Percentiles rank a stretch among this genome's conserved stretches.
These are phyloP conservation scores for Wickerhamiella galacta DNA, from an alignment of 805 yeast genomes.

Conservation along the genomic window DNA sequence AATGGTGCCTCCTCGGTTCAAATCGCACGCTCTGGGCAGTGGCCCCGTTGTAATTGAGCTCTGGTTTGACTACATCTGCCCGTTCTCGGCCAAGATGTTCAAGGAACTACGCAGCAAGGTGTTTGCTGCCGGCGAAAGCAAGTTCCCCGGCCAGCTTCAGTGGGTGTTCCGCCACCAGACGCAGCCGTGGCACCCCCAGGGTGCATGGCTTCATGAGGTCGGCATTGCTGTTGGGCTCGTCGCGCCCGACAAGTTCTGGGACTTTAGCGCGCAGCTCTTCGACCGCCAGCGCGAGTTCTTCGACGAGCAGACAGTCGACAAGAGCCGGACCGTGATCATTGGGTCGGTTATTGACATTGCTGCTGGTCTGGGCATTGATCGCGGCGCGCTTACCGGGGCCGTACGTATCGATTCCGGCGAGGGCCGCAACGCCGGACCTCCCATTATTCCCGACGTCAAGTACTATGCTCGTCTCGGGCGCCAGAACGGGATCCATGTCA, in stretches of 20 bases:
- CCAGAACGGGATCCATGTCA: slow-evolving; percentile 67
- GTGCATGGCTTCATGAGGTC: slow-evolving; percentile 52
- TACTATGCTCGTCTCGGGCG: slow-evolving; percentile 58
- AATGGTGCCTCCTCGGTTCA: slow-evolving; percentile 14
- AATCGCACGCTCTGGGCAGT: slow-evolving; percentile 11
- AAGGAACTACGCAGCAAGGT: slow-evolving; percentile 33
- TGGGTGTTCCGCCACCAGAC: slow-evolving; percentile 53
- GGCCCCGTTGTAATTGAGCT: slow-evolving; percentile 14
- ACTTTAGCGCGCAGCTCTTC: slow-evolving; percentile 39
- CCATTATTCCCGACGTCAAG: slow-evolving; percentile 45
- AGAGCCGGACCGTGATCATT: slow-evolving; percentile 40
- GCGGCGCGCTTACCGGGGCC: slow-evolving; percentile 22
- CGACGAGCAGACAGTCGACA: slow-evolving; percentile 41
- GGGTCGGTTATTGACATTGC: slow-evolving; percentile 36
- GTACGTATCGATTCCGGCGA: slow-evolving; percentile 22
- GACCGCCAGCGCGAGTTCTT: slow-evolving; percentile 37
- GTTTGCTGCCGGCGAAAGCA: slow-evolving; percentile 33
- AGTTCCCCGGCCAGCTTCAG: slow-evolving; percentile 35
- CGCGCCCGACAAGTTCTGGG: slow-evolving; percentile 38
- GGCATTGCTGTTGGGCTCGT: slow-evolving; percentile 47
- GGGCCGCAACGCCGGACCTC: slow-evolving; percentile 40
- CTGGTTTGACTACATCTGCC: slow-evolving; percentile 34
- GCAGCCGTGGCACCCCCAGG: slow-evolving; percentile 87
- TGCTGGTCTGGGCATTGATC: slow-evolving; percentile 26
- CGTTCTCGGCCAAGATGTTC: slow-evolving; percentile 51